A percentile compares a stretch with the other conserved stretches of the same genome.
Evolutionary conservation across 495 filamentous ascomycete genomes (phyloP).

Genomic region (Aspergillus nanangensis): DNA sequence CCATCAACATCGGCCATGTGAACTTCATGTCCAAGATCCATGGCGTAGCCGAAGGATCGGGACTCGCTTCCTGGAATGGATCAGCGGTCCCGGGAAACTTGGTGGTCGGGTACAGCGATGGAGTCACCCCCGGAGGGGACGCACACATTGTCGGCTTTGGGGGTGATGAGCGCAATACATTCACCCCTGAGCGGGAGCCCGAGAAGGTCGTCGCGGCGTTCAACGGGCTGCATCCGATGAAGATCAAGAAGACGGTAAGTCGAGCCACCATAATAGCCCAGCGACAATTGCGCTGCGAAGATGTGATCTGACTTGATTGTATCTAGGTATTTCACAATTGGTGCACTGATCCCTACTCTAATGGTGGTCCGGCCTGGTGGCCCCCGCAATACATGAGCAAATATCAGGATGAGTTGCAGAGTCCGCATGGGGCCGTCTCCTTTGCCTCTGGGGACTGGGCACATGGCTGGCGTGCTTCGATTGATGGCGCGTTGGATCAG

Average conservation of each 20-base stretch:
- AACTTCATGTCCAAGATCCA: constrained; percentile 22
- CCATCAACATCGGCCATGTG: constrained; percentile 15
- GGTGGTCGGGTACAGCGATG: constrained; percentile 8
- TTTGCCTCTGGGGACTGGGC: constrained; percentile 32
- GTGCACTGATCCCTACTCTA: constrained; percentile 13
- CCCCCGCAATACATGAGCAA: constrained; percentile 6
- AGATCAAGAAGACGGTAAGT: constrained; percentile 5
- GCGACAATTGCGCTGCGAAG: neutral
- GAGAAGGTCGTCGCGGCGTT: neutral
- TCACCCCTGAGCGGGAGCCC: constrained; percentile 7
- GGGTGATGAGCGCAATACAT: neutral
- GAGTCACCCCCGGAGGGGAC: constrained; percentile 6
- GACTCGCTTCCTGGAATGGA: constrained; percentile 3
- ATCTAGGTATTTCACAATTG: constrained; percentile 17
- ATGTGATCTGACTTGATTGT: neutral
- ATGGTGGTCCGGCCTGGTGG: constrained; percentile 12
- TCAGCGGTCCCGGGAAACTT: neutral
- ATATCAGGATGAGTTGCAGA: constrained; percentile 19
- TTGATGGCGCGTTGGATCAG: constrained; percentile 31
- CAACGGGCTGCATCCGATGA: constrained; percentile 1
- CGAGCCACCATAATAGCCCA: neutral
- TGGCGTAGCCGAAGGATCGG: constrained; percentile 10
- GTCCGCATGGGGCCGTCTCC: constrained; percentile 15
- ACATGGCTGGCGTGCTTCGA: constrained; percentile 25
- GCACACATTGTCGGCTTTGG: constrained; percentile 9